Conservation (phyloP, 371 early-diverging fungal species). For the Mortierella polycephala region DNA sequence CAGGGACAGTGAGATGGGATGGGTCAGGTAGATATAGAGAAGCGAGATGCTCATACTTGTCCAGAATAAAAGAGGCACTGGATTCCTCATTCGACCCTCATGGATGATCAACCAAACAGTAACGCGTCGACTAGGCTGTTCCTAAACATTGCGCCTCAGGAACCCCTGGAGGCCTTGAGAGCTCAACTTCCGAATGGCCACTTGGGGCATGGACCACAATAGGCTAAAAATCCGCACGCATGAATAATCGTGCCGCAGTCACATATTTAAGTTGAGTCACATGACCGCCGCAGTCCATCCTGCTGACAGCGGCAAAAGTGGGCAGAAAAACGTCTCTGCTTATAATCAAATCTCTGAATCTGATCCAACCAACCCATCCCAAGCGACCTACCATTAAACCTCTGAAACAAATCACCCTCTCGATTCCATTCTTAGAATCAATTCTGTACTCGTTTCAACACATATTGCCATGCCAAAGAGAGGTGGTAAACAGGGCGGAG, state of each 20-base stretch:
- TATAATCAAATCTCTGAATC: not conserved
- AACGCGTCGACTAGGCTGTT: too few species aligned
- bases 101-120: too few species aligned
- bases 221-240: not conserved
- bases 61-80: too few species aligned
- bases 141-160: too few species aligned
- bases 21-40: too few species aligned
- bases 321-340: too few species aligned
- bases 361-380: not conserved
- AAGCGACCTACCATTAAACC: not conserved
- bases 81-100: too few species aligned
- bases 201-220: not conserved
- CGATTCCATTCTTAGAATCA: not conserved
- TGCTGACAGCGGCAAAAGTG: not conserved
- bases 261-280: not conserved
- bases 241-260: too few species aligned
- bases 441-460: not conserved
- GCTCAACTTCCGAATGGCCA: not conserved
- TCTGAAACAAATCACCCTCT: not conserved
- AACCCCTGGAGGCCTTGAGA: too few species aligned
- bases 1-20: too few species aligned
- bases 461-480: conserved; percentile 28
- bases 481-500: conserved; percentile 26
- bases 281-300: conserved; percentile 22
- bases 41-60: too few species aligned